These are phyloP conservation scores for Cryptococcus hybrid DNA, from an alignment of 1,284 basidiomycete genomes.

Conservation along the genomic window DNA sequence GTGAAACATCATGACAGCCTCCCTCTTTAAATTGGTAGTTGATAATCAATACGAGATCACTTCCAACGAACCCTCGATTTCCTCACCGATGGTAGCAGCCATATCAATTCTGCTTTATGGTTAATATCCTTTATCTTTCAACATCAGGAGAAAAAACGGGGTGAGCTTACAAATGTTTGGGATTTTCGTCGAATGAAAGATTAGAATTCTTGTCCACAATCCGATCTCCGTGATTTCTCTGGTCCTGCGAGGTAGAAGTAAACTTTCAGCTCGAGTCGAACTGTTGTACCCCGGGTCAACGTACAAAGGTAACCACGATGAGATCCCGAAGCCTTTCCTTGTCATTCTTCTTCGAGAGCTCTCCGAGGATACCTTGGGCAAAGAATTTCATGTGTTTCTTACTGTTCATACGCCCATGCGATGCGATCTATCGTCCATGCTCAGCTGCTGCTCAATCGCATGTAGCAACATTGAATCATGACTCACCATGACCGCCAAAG, in stretches of 20 bases:
- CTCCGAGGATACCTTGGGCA: slow-evolving; percentile 37
- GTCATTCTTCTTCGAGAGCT: slow-evolving; percentile 9
- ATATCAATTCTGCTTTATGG: slow-evolving; percentile 61
- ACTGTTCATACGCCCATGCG: slow-evolving; percentile 40
- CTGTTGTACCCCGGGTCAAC: slow-evolving; percentile 3
- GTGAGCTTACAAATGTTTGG: slow-evolving; percentile 55
- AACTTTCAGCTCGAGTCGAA: background rate
- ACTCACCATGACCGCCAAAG: slow-evolving; percentile 39
- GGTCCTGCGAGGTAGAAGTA: slow-evolving; percentile 58
- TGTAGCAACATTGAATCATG: background rate
- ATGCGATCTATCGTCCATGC: slow-evolving; percentile 30
- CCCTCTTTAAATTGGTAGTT: slow-evolving; percentile 51
- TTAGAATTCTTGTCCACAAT: slow-evolving; percentile 58
- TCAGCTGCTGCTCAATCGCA: background rate
- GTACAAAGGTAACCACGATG: slow-evolving; percentile 45
- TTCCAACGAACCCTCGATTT: too few species aligned
- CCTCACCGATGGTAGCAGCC: slow-evolving; percentile 61
- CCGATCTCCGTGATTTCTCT: slow-evolving; percentile 71
- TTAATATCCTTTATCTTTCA: background rate
- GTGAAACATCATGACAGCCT: slow-evolving; percentile 70
- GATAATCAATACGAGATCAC: too few species aligned
- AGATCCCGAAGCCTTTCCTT: slow-evolving; percentile 30
- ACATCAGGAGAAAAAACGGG: background rate
- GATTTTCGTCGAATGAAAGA: slow-evolving; percentile 62
- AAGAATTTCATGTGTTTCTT: slow-evolving; percentile 38